These are phyloP conservation scores for Teratosphaeria gauchensis DNA, from an alignment of 2,329 filamentous ascomycete genomes.

Conservation along the genomic window DNA sequence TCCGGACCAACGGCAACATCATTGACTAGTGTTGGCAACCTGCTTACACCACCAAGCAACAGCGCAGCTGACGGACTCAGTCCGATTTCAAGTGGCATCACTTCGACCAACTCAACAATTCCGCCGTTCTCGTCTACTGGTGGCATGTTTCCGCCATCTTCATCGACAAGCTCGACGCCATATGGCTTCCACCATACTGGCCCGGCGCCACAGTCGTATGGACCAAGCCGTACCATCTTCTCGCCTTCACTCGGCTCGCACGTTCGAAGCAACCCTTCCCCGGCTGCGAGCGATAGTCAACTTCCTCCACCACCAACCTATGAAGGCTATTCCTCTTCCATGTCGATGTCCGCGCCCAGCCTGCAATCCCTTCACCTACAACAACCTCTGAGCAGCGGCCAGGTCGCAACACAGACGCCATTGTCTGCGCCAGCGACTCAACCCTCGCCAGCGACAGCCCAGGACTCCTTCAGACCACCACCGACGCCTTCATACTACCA, in stretches of 20 bases:
- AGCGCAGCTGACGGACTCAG: slow-evolving; percentile 52
- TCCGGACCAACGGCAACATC: slow-evolving; percentile 34
- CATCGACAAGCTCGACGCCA: slow-evolving; percentile 48
- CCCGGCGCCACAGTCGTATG: slow-evolving; percentile 38
- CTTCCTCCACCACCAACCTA: slow-evolving; percentile 53
- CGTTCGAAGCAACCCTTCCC: slow-evolving; percentile 47
- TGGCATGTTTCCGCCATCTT: slow-evolving; percentile 50
- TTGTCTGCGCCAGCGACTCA: slow-evolving; percentile 21
- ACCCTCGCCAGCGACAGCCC: slow-evolving; percentile 46
- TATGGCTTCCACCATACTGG: slow-evolving; percentile 41
- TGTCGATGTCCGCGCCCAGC: slow-evolving; percentile 46
- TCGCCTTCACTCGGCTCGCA: slow-evolving; percentile 47
- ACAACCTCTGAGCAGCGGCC: slow-evolving; percentile 35
- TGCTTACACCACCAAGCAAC: slow-evolving; percentile 54
- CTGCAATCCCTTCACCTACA: slow-evolving; percentile 34
- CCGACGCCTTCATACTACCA: slow-evolving; percentile 56
- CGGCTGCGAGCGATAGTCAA: slow-evolving; percentile 52
- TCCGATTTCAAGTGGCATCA: slow-evolving; percentile 49
- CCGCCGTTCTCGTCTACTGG: slow-evolving; percentile 50
- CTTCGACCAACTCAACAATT: slow-evolving; percentile 49
- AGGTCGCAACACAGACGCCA: slow-evolving; percentile 37
- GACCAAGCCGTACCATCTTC: slow-evolving; percentile 44
- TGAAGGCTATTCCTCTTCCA: slow-evolving; percentile 45
- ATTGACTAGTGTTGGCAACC: slow-evolving; percentile 47
- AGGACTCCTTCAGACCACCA: slow-evolving; percentile 51